Base-by-base conservation (phyloP, 768 basidiomycete species). In the Pulveroboletus frians region DNA sequence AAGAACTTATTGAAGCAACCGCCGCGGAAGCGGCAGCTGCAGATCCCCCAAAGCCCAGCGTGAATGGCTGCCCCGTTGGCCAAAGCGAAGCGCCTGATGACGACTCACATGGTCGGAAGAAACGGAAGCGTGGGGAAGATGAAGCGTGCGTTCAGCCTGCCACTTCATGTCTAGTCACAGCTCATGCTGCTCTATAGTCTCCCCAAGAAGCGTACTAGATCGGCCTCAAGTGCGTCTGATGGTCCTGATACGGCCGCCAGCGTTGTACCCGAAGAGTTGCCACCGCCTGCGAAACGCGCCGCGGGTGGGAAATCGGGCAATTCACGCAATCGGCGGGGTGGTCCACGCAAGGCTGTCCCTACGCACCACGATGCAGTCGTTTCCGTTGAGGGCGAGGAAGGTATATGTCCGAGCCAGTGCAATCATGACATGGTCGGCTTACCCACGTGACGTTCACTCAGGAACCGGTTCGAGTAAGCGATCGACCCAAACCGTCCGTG, bases 41-140 rank as follows among this genome's bases (percentile, higher is more conserved):
- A 42, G 78, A 78, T 35, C 61, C 69, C n/a, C 65, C 43, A 34
- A 67, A 62, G 38, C 53, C 69, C 8, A 43, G 49, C 21, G 61
- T 71, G 13, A 67, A 69, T 20, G 71, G 71, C 27, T 72, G 73
- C 43, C 58, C 65, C 29, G 72, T 70, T 34, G 74, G 77, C 18
- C 68, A 71, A 32, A 58, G 54, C 23, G 73, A 75, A 37, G 61
- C 52, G 9, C 77, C 77, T 34, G 77, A 77, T 13, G 81, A 81
- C 17, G 81, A 84, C 20, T 64, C 63, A 0, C 67, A 58, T 39
- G 73, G 65, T 49, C 77, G 77, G 51, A 81, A 82, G 58, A 91
- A 90, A 68, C 77, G 89, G 63, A 91, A 90, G 66, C 78, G 88
- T 43, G 71, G 69, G 26, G 87, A 86, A 21, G 86, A 88, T 43